Evolutionary conservation across 495 filamentous ascomycete genomes (phyloP).

Genomic region (Tuber umbilicatum): DNA sequence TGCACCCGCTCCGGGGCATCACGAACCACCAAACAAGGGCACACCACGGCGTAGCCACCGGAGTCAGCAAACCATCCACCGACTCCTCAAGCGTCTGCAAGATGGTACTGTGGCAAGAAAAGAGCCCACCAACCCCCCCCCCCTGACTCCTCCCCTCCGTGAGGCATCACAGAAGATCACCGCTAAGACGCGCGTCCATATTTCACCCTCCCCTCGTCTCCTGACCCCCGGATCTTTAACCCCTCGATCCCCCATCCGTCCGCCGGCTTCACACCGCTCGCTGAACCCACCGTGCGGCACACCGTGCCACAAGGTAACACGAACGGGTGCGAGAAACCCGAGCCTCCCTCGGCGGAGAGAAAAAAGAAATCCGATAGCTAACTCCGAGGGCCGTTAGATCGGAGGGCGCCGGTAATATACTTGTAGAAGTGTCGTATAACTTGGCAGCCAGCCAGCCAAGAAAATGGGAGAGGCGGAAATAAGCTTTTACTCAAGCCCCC

Average conservation of each 20-base stretch:
- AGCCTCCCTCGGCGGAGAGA: neutral
- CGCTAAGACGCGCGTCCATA: neutral
- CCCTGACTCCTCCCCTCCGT: neutral
- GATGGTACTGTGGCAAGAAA: neutral
- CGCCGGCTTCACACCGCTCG: neutral
- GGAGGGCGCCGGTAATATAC: neutral
- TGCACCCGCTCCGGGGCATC: neutral
- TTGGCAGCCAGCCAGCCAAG: neutral
- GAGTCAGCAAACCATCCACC: neutral
- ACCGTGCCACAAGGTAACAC: neutral
- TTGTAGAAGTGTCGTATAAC: neutral
- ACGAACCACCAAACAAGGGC: neutral
- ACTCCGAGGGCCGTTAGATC: neutral
- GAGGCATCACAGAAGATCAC: neutral
- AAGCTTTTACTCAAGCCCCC: neutral
- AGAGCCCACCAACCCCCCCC: neutral
- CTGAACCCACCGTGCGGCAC: neutral
- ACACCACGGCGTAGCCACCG: neutral
- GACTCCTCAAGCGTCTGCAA: neutral
- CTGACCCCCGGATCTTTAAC: neutral
- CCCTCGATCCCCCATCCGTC: neutral
- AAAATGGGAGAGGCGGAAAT: neutral
- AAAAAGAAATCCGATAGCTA: neutral
- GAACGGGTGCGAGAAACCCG: neutral
- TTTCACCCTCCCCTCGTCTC: neutral